A percentile compares a stretch with the other conserved stretches of the same genome.
Conservation (phyloP, 1,284 basidiomycete species). For the Leccinum griseonigrum region DNA sequence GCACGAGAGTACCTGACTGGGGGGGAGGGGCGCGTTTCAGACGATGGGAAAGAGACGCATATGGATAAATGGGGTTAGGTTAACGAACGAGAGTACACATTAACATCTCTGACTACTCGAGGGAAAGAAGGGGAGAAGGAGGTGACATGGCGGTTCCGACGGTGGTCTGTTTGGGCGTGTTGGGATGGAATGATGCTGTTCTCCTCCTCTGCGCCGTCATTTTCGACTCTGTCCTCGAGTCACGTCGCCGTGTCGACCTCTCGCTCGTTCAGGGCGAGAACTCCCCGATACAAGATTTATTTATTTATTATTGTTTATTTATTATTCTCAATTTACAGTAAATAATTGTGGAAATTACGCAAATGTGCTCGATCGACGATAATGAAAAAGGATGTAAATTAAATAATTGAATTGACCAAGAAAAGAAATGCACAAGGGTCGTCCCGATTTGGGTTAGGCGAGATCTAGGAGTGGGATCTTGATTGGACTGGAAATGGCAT, state of each 20-base stretch:
- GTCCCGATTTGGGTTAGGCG: slow-evolving; percentile 12
- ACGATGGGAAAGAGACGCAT: slow-evolving; percentile 8
- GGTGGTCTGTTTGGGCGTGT: slow-evolving; percentile 20
- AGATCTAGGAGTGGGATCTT: slow-evolving; percentile 22
- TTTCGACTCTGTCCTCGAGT: neutral
- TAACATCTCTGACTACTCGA: too few relatives aligned
- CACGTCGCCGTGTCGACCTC: slow-evolving; percentile 18
- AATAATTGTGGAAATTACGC: slow-evolving; percentile 17
- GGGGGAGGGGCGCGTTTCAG: neutral
- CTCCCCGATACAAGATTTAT: neutral
- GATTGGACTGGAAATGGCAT: slow-evolving; percentile 20
- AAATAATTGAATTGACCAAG: slow-evolving; percentile 32
- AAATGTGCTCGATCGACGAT: slow-evolving; percentile 31
- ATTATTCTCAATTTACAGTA: neutral
- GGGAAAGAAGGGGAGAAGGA: neutral
- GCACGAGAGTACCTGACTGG: slow-evolving; percentile 1
- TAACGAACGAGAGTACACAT: too few relatives aligned
- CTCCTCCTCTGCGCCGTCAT: slow-evolving; percentile 18
- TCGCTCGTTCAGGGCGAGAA: neutral
- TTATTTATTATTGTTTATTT: neutral
- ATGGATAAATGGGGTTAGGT: slow-evolving; percentile 19
- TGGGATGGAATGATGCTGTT: neutral
- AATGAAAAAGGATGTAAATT: slow-evolving; percentile 32
- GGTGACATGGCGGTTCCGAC: slow-evolving; percentile 24
- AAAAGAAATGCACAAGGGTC: slow-evolving; percentile 22